Evolutionary conservation across 176 grass and related monocot genomes (phyloP).

Genomic region (Cenchrus purpureus): DNA sequence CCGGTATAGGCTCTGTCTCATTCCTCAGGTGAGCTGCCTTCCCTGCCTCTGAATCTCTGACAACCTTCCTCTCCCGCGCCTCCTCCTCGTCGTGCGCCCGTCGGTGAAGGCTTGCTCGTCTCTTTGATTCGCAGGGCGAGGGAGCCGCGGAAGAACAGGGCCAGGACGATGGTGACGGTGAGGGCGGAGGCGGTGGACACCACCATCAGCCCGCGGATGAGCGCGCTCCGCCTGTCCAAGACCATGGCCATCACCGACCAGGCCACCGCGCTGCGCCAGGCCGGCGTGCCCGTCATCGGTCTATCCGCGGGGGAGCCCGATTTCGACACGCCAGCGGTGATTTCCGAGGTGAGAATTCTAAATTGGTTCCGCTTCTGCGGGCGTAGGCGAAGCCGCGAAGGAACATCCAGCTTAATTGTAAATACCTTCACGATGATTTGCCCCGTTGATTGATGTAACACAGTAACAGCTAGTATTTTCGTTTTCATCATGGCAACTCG

Average conservation of each 20-base stretch:
- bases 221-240: slow-evolving; percentile 81
- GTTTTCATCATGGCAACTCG: background rate
- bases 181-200: slow-evolving; percentile 57
- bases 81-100: background rate
- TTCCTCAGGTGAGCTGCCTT: slow-evolving; percentile 56
- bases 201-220: slow-evolving; percentile 78
- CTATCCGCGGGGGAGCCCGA: slow-evolving; percentile 77
- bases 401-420: background rate
- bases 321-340: slow-evolving; percentile 63
- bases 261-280: slow-evolving; percentile 79
- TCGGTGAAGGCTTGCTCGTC: background rate
- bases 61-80: background rate
- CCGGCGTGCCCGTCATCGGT: slow-evolving; percentile 78
- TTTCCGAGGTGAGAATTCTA: slow-evolving; percentile 57
- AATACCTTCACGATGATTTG: background rate
- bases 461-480: background rate
- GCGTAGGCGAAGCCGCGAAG: no score
- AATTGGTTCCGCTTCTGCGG: no score
- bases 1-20: slow-evolving; percentile 30
- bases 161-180: slow-evolving; percentile 31
- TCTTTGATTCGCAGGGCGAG: slow-evolving; percentile 45
- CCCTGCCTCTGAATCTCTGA: background rate
- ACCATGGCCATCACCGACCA: slow-evolving; percentile 94
- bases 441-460: background rate
- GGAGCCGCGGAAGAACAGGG: slow-evolving; percentile 28